Percentiles rank a stretch among this genome's conserved stretches.
phyloP scores from a whole-genome alignment of 1,139 yeast species.

The Kodamaea fungicola region DNA sequence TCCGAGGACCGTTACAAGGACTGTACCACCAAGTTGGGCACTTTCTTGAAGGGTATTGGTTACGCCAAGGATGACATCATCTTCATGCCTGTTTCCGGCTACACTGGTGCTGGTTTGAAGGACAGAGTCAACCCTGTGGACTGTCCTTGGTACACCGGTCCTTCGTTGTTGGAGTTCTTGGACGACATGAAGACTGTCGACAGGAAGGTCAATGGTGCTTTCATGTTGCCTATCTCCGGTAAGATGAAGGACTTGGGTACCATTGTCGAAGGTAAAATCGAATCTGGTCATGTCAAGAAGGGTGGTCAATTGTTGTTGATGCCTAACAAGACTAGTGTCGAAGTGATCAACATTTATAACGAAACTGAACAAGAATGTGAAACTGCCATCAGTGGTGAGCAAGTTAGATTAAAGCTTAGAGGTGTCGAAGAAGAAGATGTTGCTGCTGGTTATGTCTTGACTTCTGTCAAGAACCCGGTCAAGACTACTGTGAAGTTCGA shows the following conservation, averaged over 20 bases:
- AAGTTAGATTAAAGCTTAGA: constrained; percentile 85
- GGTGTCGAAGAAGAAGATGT: constrained; percentile 98
- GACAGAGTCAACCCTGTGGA: constrained; percentile 68
- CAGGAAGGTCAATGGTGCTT: constrained; percentile 90
- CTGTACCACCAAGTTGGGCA: constrained; percentile 78
- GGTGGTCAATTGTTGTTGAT: constrained; percentile 72
- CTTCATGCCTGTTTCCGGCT: constrained; percentile 97
- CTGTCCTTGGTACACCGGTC: constrained; percentile 95
- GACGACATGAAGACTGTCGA: constrained; percentile 78
- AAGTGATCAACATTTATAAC: constrained; percentile 81
- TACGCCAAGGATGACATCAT: constrained; percentile 80
- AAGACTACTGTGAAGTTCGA: constrained; percentile 87
- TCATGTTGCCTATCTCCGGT: constrained; percentile 93
- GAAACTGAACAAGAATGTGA: constrained; percentile 96
- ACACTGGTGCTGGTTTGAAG: constrained; percentile 94
- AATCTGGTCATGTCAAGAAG: constrained; percentile 88
- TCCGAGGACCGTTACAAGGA: constrained; percentile 94
- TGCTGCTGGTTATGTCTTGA: constrained; percentile 84
- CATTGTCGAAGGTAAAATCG: constrained; percentile 95
- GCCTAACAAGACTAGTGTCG: constrained; percentile 87
- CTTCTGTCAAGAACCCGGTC: constrained; percentile 83
- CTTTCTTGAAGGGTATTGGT: constrained; percentile 86
- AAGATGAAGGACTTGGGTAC: constrained; percentile 97
- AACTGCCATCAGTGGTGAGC: constrained; percentile 92
- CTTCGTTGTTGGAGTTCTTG: constrained; percentile 83